phyloP scores from a whole-genome alignment of 495 filamentous ascomycete species.

The Aspergillus coremiiformis region DNA sequence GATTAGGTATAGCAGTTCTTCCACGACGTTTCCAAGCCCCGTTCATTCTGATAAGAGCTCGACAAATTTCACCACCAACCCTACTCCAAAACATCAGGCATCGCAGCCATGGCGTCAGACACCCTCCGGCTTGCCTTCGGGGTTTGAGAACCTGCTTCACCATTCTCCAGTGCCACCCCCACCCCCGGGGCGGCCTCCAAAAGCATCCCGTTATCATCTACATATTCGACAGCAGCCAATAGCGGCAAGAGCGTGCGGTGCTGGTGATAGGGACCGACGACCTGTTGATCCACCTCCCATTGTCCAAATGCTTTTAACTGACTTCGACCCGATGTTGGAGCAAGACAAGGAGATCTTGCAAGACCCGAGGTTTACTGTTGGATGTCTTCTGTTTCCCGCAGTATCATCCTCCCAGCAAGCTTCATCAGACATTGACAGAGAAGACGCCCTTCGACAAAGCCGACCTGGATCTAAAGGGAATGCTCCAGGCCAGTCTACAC shows the following conservation, averaged over 20 bases:
- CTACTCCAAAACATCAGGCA: constrained; percentile 6
- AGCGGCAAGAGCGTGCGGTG: constrained; percentile 87
- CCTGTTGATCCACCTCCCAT: constrained; percentile 96
- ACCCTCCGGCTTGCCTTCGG: constrained; percentile 29
- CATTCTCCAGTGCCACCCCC: constrained; percentile 27
- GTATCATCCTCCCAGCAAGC: constrained; percentile 8
- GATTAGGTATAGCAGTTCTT: constrained; percentile 27
- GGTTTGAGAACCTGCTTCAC: constrained; percentile 38
- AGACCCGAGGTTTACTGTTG: constrained; percentile 73
- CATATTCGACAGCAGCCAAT: constrained; percentile 83
- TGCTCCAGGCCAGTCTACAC: constrained; percentile 17
- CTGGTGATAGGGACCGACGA: constrained; percentile 85
- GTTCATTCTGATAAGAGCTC: constrained; percentile 28
- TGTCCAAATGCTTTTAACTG: constrained; percentile 71
- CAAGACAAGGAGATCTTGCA: constrained; percentile 54
- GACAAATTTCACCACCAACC: constrained; percentile 10
- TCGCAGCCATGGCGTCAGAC: constrained; percentile 15
- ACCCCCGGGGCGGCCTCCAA: constrained; percentile 15
- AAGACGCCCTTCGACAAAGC: not conserved
- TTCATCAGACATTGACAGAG: not conserved
- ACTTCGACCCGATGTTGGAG: constrained; percentile 47
- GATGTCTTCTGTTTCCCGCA: constrained; percentile 60
- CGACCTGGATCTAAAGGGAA: not conserved
- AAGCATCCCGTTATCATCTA: constrained; percentile 47
- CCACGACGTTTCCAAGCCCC: constrained; percentile 29